Conservation (phyloP, 257 asterid genomes). For the Plantago elongata region DNA sequence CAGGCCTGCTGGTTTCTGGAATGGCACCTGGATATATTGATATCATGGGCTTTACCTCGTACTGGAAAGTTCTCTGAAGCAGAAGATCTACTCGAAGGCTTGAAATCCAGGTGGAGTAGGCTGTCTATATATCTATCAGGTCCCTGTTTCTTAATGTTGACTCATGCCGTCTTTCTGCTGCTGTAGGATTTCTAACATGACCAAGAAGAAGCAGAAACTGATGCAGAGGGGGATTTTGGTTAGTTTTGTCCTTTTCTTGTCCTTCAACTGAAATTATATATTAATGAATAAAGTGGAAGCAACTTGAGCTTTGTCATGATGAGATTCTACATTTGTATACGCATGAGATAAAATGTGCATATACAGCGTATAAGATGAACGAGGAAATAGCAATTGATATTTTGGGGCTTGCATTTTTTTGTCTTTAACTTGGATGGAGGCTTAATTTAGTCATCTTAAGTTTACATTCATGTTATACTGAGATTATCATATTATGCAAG, state of each 20-base stretch:
- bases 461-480: no score
- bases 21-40: conserved; percentile 92
- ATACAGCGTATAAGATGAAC: no score
- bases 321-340: no score
- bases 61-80: conserved; percentile 52
- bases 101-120: conserved; percentile 52
- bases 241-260: conserved; percentile 26
- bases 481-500: no score
- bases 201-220: conserved; percentile 55
- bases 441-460: not conserved
- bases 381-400: no score
- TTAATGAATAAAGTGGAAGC: no score
- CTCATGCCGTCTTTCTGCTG: conserved; percentile 9
- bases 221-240: conserved; percentile 65
- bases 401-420: no score
- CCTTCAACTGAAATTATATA: no score
- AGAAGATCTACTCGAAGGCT: conserved; percentile 63
- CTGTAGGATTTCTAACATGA: conserved; percentile 61
- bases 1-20: conserved; percentile 83
- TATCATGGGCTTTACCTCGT: conserved; percentile 60
- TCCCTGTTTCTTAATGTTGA: not conserved
- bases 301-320: no score
- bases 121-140: conserved; percentile 1
- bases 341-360: no score
- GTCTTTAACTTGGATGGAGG: not conserved